Evolutionary conservation across 2,329 filamentous ascomycete genomes (phyloP).

Genomic region (Aspergillus novofumigatus): DNA sequence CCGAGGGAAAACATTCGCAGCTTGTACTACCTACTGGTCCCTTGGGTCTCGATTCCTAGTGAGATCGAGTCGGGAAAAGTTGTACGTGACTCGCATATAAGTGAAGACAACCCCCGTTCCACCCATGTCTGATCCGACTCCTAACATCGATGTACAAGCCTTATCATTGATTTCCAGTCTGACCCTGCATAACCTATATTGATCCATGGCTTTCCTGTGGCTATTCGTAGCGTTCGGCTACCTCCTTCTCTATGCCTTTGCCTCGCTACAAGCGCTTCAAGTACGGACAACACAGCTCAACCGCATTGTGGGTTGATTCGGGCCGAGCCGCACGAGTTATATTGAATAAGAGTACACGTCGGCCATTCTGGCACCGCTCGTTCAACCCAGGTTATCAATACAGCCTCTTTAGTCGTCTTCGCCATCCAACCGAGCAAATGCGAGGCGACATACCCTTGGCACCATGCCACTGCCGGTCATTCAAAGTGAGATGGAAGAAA

Average conservation of each 20-base stretch:
- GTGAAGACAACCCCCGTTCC: neutral
- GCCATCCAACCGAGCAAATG: neutral
- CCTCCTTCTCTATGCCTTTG: slow-evolving; percentile 33
- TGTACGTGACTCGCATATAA: neutral
- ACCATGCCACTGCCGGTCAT: neutral
- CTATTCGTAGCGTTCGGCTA: slow-evolving; percentile 34
- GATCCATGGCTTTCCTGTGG: slow-evolving; percentile 27
- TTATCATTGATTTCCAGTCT: neutral
- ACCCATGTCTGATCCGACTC: neutral
- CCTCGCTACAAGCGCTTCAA: slow-evolving; percentile 19
- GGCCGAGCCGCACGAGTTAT: neutral
- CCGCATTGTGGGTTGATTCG: slow-evolving; percentile 18
- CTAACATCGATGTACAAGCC: neutral
- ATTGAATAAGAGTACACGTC: neutral
- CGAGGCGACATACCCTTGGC: neutral
- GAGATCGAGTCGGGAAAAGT: neutral
- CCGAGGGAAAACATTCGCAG: neutral
- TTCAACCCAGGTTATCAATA: neutral
- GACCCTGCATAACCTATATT: neutral
- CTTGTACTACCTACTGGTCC: neutral
- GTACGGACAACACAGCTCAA: slow-evolving; percentile 6
- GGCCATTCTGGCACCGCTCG: neutral
- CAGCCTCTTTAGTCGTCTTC: neutral
- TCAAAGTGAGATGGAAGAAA: neutral
- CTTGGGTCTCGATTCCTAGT: neutral